Base-by-base conservation (phyloP, 78 protist genomes). In the Dictyostelium purpureum region DNA sequence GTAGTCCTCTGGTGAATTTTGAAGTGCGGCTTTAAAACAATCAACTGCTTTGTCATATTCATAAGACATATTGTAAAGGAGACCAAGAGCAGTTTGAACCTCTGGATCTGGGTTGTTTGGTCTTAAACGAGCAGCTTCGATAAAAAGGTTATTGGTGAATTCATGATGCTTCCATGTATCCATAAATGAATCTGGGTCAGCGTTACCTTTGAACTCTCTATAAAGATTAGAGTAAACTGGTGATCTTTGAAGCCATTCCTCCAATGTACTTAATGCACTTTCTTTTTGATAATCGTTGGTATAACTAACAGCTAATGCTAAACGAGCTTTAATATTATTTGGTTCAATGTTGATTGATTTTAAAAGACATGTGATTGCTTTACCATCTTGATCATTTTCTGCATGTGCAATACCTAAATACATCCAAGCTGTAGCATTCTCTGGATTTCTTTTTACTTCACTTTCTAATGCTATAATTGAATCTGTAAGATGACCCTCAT, bases 21-120 rank as follows among this genome's bases (percentile, higher is more conserved):
- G 52, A 31, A 96, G 95, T 11, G 97, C 98, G 3, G 85, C 65
- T n/a, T 88, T 28, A 78, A 97, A 96, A 75, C 94, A 87, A 28
- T 88, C 97, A 6, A 76, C 96, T 26, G 98, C 99, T 80, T 94
- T 93, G 56, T 88, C 97, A 67, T 95, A 96, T 24, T 96, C 97
- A 49, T 74, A 77, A 4, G 96, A 78, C 63, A 96, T 87, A 61
- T 96, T 90, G 85, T 77, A 83, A 35, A 96, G 76, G 18, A 97
- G 81, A 18, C 99, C 99, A 1, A 97, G 90, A 18, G 87, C 97
- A 9, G 79, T 49, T 75, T 93, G 96, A n/a, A 97, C 82, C 37
- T 97, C 98, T 7, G 94, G 77, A 56, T 96, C 97, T 37, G 94
- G 95, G 6, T 69, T 79, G 75, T 54, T 57, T 42, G 96, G 88